Evolutionary conservation across 192 early-diverging fungal genomes (phyloP), one percentile per base, ranked within the genome.

Genomic region (Podila clonocystis): DNA sequence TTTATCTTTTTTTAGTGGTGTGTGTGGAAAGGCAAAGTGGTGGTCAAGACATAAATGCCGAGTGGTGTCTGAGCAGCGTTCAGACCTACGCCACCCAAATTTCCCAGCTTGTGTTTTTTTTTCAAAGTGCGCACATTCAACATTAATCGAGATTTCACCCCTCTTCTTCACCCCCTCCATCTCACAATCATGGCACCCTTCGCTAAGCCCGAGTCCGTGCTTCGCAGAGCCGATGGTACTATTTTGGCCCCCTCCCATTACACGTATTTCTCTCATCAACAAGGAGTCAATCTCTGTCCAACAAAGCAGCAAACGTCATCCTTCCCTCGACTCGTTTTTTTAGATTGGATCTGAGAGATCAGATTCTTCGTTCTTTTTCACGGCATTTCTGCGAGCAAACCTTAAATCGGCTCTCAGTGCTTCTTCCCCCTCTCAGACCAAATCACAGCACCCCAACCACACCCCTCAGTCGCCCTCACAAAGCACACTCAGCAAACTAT

Each of bases 221-320:
- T 79, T 79, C 76, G 76, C 69, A 79, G 76, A 79, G 76, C 76
- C 70, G 76, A 79, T 79, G 76, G 76, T 79, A 79, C 65, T 68
- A 19, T 15, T 1, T 1, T 26, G 0, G 28, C 62, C 30, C 28
- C 33, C 26, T 24, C 17, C 63, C 58, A 12, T 29, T 50, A 9
- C 33, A 30, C 49, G 33, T 33, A 52, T 45, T 58, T 4, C n/a
- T 28, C 30, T 33, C 24, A 15, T 45, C 33, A 26, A 17, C 45
- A 36, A 29, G 13, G 5, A 17, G 4, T 30, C 45, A 4, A 24
- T 33, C 29, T 33, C 20, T 29, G 11, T 45, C 8, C 24, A 12
- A 31, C 19, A 65, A 65, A 65, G 26, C 31, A 26, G 50, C 49
- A 22, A 26, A 22, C 20, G 9, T 49, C 65, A 52, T 52, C 50